phyloP scores from a whole-genome alignment of 1,284 basidiomycete genomes.

The Sanghuangporus weigelae region DNA sequence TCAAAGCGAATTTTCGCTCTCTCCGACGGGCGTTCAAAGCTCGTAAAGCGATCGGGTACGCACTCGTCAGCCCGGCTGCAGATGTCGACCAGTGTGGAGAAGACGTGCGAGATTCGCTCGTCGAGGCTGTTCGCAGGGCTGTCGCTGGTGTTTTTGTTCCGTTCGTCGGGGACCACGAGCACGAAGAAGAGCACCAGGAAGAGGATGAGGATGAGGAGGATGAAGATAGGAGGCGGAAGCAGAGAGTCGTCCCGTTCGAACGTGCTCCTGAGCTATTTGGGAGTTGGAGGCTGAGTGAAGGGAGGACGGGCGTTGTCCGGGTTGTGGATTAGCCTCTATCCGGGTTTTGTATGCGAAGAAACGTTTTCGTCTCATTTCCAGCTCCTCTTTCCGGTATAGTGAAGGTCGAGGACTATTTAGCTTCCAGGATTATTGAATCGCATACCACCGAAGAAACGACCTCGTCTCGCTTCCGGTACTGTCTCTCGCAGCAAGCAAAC shows the following conservation, averaged over 20 bases:
- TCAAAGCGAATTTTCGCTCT: conserved; percentile 63
- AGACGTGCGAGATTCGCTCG: conserved; percentile 26
- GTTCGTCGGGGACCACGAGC: not conserved
- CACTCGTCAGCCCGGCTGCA: conserved; percentile 25
- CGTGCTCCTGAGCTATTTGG: conserved; percentile 13
- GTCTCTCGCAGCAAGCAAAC: too few species aligned
- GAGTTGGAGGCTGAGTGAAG: not conserved
- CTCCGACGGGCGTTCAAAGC: conserved; percentile 32
- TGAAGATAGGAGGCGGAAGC: not conserved
- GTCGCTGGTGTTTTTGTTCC: not conserved
- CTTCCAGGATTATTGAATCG: too few species aligned
- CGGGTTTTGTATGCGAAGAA: not conserved
- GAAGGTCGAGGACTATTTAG: too few species aligned
- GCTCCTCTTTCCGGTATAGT: too few species aligned
- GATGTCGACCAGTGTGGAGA: conserved; percentile 27
- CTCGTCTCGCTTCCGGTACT: too few species aligned
- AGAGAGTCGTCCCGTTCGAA: conserved; percentile 14
- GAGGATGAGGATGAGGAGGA: not conserved
- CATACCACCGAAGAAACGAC: too few species aligned
- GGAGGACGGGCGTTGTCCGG: conserved; percentile 14
- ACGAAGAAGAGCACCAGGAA: not conserved
- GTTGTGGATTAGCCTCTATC: conserved; percentile 1
- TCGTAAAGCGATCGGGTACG: conserved; percentile 22
- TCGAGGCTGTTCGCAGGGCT: conserved; percentile 21
- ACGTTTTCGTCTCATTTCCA: not conserved